These are phyloP conservation scores for Cystobasidiaceae sp. DNA, from an alignment of 1,284 basidiomycete genomes.

Conservation along the genomic window DNA sequence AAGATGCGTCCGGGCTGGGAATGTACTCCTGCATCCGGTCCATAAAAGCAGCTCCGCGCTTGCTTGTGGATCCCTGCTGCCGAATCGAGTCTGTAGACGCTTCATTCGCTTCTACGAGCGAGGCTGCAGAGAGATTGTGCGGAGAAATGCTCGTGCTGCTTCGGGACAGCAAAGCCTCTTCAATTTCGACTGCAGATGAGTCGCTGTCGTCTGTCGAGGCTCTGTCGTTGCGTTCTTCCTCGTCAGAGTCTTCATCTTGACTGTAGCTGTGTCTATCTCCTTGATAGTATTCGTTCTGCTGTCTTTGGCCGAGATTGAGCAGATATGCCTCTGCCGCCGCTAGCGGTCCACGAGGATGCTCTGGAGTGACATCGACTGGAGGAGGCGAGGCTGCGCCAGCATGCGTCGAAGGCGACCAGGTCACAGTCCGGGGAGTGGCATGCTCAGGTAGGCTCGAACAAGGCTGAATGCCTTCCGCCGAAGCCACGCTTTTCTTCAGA, in stretches of 20 bases:
- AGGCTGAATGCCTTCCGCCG: not conserved
- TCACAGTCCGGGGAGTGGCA: constrained; percentile 23
- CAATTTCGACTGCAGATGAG: constrained; percentile 18
- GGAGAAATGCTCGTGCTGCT: constrained; percentile 9
- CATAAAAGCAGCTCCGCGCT: constrained; percentile 20
- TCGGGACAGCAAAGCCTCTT: constrained; percentile 24
- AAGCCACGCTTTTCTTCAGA: constrained; percentile 25
- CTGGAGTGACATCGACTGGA: constrained; percentile 4
- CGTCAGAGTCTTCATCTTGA: not conserved
- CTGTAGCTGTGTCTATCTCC: not conserved
- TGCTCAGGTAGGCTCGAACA: not conserved
- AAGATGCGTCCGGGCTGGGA: constrained; percentile 16
- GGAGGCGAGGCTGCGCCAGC: constrained; percentile 21
- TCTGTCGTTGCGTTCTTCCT: no score
- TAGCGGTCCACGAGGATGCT: constrained; percentile 20
- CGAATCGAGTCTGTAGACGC: constrained; percentile 13
- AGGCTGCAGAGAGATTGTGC: constrained; percentile 3
- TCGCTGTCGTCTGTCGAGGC: no score
- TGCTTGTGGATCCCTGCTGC: constrained; percentile 1
- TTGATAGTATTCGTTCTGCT: constrained; percentile 13
- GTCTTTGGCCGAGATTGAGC: constrained; percentile 10
- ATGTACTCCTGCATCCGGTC: constrained; percentile 20
- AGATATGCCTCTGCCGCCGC: constrained; percentile 13
- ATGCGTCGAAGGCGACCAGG: constrained; percentile 21
- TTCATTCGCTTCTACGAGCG: not conserved